Evolutionary conservation across 129 eudicot genomes (phyloP).

Genomic region (Ambrosia artemisiifolia): DNA sequence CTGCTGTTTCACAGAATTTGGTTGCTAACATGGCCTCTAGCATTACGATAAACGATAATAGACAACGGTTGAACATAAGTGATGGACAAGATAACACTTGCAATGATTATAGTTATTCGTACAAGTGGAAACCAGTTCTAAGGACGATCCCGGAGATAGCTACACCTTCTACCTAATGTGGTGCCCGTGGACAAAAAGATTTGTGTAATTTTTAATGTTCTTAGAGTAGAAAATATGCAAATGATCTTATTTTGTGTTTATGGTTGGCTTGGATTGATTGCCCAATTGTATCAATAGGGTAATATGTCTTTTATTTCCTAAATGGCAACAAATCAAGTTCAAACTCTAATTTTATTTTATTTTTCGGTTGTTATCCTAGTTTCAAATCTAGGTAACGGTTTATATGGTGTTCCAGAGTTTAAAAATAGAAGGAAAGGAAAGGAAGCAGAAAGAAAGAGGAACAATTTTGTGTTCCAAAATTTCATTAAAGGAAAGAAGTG

Average conservation of each 20-base stretch:
- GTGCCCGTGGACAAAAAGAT: constrained; percentile 6
- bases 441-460: too few relatives aligned
- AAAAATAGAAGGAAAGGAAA: too few relatives aligned
- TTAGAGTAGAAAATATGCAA: neutral
- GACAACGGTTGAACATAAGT: neutral
- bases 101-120: constrained; percentile 11
- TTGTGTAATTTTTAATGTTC: constrained; percentile 11
- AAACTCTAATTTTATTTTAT: neutral
- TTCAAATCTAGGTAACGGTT: too few relatives aligned
- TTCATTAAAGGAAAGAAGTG: too few relatives aligned
- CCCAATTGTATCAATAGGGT: too few relatives aligned
- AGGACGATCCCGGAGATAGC: constrained; percentile 38
- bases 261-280: constrained; percentile 1
- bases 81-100: neutral
- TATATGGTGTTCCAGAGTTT: too few relatives aligned
- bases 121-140: constrained; percentile 38
- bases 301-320: neutral
- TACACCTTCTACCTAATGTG: constrained; percentile 26
- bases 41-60: neutral
- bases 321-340: neutral
- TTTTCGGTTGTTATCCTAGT: too few relatives aligned
- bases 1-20: constrained; percentile 18
- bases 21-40: neutral
- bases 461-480: too few relatives aligned
- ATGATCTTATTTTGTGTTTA: neutral